Conservation (phyloP, 2,329 filamentous ascomycete species). For the Hypoxylon sp. region DNA sequence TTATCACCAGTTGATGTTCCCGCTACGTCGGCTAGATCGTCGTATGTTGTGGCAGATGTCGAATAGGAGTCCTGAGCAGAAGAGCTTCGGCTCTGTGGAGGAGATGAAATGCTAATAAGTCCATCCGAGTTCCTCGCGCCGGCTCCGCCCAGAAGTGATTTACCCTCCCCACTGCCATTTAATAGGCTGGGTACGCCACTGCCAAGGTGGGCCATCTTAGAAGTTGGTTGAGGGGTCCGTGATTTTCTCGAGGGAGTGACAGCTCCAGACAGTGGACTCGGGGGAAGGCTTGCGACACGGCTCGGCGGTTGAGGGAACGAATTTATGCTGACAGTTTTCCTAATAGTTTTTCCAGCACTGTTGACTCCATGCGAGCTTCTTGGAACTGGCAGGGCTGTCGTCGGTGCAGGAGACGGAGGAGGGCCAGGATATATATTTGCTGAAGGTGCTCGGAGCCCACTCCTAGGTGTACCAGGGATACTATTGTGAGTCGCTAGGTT, state of each 20-base stretch:
- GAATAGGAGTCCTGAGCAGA: conserved; percentile 94
- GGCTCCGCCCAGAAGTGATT: conserved; percentile 74
- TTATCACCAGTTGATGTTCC: conserved; percentile 60
- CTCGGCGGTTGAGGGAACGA: conserved; percentile 92
- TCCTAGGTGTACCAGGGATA: conserved; percentile 67
- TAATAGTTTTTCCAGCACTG: conserved; percentile 76
- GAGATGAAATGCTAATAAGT: conserved; percentile 82
- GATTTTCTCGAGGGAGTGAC: conserved; percentile 64
- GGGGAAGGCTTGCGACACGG: conserved; percentile 74
- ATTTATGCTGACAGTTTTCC: conserved; percentile 93
- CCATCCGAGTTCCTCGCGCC: conserved; percentile 80
- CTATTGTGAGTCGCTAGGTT: conserved; percentile 61
- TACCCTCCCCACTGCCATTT: conserved; percentile 83
- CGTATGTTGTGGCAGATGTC: conserved; percentile 89
- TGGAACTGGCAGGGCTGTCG: conserved; percentile 69
- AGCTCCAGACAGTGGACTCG: conserved; percentile 70
- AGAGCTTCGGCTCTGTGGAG: conserved; percentile 89
- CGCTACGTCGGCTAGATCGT: conserved; percentile 77
- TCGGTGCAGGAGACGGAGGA: conserved; percentile 66
- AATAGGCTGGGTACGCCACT: conserved; percentile 78
- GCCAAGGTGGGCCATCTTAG: conserved; percentile 67
- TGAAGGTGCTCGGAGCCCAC: conserved; percentile 73
- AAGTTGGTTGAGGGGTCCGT: conserved; percentile 67
- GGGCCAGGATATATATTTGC: conserved; percentile 65
- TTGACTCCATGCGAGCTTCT: conserved; percentile 70